Percentiles rank a stretch among this genome's conserved stretches.
Evolutionary conservation across 306 rosid species (phyloP).

Genomic region (Rosa persica): DNA sequence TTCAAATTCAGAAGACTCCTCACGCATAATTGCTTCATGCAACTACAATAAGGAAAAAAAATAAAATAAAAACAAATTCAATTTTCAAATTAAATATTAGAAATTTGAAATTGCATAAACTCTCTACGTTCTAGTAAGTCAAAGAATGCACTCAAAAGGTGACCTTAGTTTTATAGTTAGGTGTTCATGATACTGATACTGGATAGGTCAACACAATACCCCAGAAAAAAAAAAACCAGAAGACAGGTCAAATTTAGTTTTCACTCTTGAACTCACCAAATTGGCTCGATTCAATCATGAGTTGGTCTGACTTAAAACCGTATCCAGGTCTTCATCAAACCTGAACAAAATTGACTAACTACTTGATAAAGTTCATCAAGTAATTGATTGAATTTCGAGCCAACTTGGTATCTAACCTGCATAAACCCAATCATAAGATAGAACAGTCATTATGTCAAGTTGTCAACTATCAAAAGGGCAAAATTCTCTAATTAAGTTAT

Average conservation of each 20-base stretch:
- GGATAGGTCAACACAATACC: neutral
- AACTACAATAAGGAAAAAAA: conserved; percentile 55
- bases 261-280: conserved; percentile 50
- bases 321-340: conserved; percentile 70
- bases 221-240: neutral
- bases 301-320: conserved; percentile 48
- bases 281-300: conserved; percentile 73
- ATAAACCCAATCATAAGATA: conserved; percentile 39
- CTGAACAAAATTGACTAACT: conserved; percentile 50
- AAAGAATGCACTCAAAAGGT: neutral
- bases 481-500: neutral
- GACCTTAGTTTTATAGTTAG: neutral
- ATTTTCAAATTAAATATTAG: conserved; percentile 18
- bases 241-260: conserved; percentile 10
- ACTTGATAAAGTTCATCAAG: conserved; percentile 55
- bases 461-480: neutral
- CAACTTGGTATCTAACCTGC: conserved; percentile 77
- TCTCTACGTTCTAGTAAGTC: conserved; percentile 12
- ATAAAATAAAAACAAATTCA: conserved; percentile 9
- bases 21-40: conserved; percentile 97
- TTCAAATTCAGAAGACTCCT: conserved; percentile 72
- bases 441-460: conserved; percentile 35
- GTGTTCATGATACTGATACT: neutral
- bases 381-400: conserved; percentile 66
- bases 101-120: conserved; percentile 17